Conservation (phyloP, 352 stramenopile genomes). For the Phytopythium chamaehyphon region DNA sequence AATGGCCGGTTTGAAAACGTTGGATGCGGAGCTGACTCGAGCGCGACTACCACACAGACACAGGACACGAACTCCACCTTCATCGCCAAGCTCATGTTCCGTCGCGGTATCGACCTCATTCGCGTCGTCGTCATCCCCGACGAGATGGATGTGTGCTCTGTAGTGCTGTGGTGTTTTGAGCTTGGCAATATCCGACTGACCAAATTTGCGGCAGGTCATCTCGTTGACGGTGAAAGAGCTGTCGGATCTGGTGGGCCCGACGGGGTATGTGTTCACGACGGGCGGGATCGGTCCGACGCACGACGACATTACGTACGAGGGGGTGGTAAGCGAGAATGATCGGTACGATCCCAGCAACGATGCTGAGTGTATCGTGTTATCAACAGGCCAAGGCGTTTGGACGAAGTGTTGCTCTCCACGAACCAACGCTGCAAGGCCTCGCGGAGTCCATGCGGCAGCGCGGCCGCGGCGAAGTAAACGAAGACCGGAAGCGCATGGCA, state of each 20-base stretch:
- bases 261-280: slow-evolving; percentile 84
- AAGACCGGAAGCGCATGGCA: slow-evolving; percentile 73
- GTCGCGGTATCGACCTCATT: slow-evolving; percentile 70
- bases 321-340: slow-evolving; percentile 29
- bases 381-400: slow-evolving; percentile 75
- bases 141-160: slow-evolving; percentile 46
- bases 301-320: slow-evolving; percentile 87
- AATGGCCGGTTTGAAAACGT: neutral
- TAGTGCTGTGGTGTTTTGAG: neutral
- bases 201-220: slow-evolving; percentile 33
- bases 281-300: slow-evolving; percentile 84
- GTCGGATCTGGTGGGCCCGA: slow-evolving; percentile 62
- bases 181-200: neutral
- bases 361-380: slow-evolving; percentile 7
- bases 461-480: slow-evolving; percentile 43
- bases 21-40: neutral
- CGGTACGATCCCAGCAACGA: neutral
- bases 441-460: slow-evolving; percentile 35
- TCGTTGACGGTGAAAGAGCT: slow-evolving; percentile 70
- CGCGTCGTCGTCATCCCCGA: slow-evolving; percentile 80
- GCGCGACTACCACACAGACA: slow-evolving; percentile 28
- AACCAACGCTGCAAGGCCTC: slow-evolving; percentile 58
- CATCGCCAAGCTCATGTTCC: slow-evolving; percentile 78
- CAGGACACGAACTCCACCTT: slow-evolving; percentile 86
- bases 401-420: slow-evolving; percentile 56